Evolutionary conservation across 140 eudicot species (phyloP), one percentile per base, ranked within the genome.

Genomic region (Oenanthe javanica): DNA sequence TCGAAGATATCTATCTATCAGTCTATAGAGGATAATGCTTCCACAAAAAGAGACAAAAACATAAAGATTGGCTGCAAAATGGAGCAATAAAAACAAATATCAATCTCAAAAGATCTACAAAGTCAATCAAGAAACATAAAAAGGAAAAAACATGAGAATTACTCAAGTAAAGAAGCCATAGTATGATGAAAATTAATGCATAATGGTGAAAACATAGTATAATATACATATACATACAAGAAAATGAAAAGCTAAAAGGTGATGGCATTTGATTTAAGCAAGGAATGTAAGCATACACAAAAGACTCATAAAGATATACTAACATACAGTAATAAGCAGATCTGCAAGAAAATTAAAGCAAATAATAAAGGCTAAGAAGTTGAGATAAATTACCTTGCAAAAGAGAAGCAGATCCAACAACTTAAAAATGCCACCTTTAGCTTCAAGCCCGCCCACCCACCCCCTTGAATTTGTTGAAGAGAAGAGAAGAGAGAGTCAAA

Each of bases 1-100:
- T 91, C 18, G 40, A 79, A 52, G 52, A 67, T 67, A 31, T 67
- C 73, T 67, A 67, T 61, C 7, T 18, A 63, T 63, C 19, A 2
- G n/a, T n/a, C 4, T 21, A 19, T 6, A 61, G 73, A 67, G 73
- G 11, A 10, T 25, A n/a, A 61, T 1, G 19, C 73, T 67, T 31
- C 73, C 27, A 74, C 14, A 21, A 61, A 21, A 61, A 61, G 36
- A 21, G 27, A 18, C 25, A n/a, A 61, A 61, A 8, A 73, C 36
- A 75, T 31, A 75, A 1, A 46, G 78, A 73, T 54, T 18, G 38
- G 23, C 59, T 75, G 78, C 69, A 73, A 46, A 72, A 18, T 11
- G 7, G 4, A 19, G 18, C 27, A n/a, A 10, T 9, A 46, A 46
- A 1, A 73, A 42, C 38, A 73, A 1, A 21, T 7, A 61, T 73